Evolutionary conservation across 2,329 filamentous ascomycete genomes (phyloP), one percentile per base, ranked within the genome.

Genomic region (Cryphonectria parasitica): DNA sequence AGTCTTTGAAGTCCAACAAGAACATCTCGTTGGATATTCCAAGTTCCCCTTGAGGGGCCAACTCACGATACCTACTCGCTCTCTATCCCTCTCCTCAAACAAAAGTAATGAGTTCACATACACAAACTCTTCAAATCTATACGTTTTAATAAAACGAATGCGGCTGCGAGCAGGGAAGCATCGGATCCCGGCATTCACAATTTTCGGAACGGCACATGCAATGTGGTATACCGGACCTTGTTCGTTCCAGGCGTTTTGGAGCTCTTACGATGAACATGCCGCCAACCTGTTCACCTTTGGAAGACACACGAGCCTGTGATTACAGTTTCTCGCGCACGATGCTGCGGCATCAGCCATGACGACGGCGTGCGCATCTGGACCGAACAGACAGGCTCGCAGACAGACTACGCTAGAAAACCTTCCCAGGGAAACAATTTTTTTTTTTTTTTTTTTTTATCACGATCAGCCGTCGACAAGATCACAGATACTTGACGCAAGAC

Each of bases 71-170:
- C 63, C 45, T 52, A 52, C 39, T 17, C 54, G 17, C n/a, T 39
- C 36, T 39, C 36, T 34, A 3, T 34, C 34, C 34, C 34, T 4
- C 36, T 10, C 36, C 17, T 22, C 39, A 22, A 15, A 45, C 7
- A 45, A 43, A 60, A 62, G 22, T 54, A 41, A 65, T 49, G 31
- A 61, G 4, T 58, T 41, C 54, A 28, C n/a, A 54, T 43, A 68
- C 43, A 49, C 43, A n/a, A 6, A 49, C 22, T 66, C 64, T 72
- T 69, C 64, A 58, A 69, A 66, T 66, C 63, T 70, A 67, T 67
- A 71, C 61, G 28, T 72, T 72, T 71, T 72, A 71, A 71, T 72
- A 43, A 62, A 63, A 62, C 45, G 58, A 63, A 58, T 70, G 45
- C 69, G 62, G 64, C 49, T 62, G 68, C 54, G 64, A 41, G 56